Conservation (phyloP, 257 asterid species). For the Penstemon davidsonii region DNA sequence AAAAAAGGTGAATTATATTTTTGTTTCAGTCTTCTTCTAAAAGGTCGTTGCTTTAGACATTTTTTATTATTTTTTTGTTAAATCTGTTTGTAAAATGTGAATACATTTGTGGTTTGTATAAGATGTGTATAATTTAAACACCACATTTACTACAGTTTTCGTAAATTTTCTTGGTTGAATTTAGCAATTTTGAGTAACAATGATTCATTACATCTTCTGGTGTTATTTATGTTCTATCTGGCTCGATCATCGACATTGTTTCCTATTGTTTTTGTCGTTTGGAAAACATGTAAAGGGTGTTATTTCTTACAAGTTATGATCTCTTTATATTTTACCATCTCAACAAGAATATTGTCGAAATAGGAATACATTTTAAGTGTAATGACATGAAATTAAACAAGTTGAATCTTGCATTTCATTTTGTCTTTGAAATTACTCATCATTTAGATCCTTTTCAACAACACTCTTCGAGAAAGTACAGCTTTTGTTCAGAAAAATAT, state of each 20-base stretch:
- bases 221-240: no score
- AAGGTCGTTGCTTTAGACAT: background rate
- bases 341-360: background rate
- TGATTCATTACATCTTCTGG: no score
- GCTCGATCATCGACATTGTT: background rate
- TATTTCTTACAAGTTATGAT: background rate
- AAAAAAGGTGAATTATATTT: background rate
- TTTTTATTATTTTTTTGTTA: background rate
- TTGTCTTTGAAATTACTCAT: no score
- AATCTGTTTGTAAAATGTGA: background rate
- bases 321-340: background rate
- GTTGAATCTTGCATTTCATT: background rate
- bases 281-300: background rate
- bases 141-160: background rate
- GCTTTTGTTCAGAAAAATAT: no score
- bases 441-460: no score
- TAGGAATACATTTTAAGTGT: background rate
- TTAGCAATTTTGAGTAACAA: no score
- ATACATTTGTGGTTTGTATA: background rate
- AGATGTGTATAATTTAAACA: background rate
- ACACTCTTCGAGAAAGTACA: no score
- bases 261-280: background rate
- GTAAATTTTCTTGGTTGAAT: background rate
- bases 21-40: background rate
- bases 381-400: background rate